A percentile compares a stretch with the other conserved stretches of the same genome.
Evolutionary conservation across 192 early-diverging fungal genomes (phyloP).

Genomic region (Tieghemiomyces parasiticus): DNA sequence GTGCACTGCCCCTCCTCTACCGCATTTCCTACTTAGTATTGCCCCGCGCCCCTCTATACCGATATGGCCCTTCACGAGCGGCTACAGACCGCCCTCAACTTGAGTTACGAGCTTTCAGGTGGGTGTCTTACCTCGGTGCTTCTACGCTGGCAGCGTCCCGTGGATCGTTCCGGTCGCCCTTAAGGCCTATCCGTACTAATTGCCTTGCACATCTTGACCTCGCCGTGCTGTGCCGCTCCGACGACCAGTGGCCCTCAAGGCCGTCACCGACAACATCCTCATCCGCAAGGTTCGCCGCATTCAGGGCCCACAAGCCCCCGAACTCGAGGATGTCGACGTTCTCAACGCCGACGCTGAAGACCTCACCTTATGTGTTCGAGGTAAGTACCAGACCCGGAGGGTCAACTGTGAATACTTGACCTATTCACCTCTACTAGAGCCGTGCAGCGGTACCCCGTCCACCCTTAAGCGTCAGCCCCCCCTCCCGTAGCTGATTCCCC

Average conservation of each 20-base stretch:
- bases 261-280: conserved; percentile 4
- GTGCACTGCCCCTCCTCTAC: too few species aligned
- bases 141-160: too few species aligned
- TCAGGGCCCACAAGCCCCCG: background rate
- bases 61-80: background rate
- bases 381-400: conserved; percentile 4
- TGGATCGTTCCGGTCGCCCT: background rate
- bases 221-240: too few species aligned
- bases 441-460: too few species aligned
- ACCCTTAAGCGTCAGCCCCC: too few species aligned
- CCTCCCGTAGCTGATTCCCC: too few species aligned
- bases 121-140: background rate
- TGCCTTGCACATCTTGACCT: too few species aligned
- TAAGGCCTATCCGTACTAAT: too few species aligned
- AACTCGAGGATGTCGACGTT: background rate
- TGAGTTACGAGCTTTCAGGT: background rate
- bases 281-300: conserved; percentile 4
- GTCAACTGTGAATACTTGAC: too few species aligned
- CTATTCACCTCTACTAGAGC: too few species aligned
- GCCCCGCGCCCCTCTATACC: background rate
- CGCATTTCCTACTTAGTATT: background rate
- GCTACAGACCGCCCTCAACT: background rate
- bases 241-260: conserved; percentile 1
- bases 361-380: background rate
- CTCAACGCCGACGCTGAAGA: background rate